Evolutionary conservation across 192 early-diverging fungal genomes (phyloP).

Genomic region (Backusella circina): DNA sequence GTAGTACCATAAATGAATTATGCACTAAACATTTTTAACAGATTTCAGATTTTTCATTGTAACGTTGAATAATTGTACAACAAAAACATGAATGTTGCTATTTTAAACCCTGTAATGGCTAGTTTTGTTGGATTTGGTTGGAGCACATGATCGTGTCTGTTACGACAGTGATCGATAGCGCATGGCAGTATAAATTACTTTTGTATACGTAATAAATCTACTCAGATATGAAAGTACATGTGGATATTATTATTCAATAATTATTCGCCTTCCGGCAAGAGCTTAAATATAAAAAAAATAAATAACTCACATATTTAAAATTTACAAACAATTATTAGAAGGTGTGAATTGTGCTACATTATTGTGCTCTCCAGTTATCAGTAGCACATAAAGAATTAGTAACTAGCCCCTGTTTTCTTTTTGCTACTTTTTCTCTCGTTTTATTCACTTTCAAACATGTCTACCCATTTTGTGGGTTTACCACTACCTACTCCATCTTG

Average conservation of each 20-base stretch:
- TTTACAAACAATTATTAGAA: background rate
- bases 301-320: background rate
- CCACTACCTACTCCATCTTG: background rate
- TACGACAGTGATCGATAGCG: background rate
- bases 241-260: background rate
- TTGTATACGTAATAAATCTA: background rate
- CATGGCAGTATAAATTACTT: background rate
- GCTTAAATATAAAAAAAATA: background rate
- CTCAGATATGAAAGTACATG: background rate
- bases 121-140: background rate
- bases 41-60: background rate
- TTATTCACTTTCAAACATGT: background rate
- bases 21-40: background rate
- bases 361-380: background rate
- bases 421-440: background rate
- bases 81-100: background rate
- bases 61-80: background rate
- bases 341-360: background rate
- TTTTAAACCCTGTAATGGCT: background rate
- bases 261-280: background rate
- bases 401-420: background rate
- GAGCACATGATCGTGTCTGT: background rate
- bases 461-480: slow-evolving; percentile 1
- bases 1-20: background rate
- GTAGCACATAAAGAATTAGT: background rate